phyloP scores from a whole-genome alignment of 1,284 basidiomycete species.

The Tilletia setariae region DNA sequence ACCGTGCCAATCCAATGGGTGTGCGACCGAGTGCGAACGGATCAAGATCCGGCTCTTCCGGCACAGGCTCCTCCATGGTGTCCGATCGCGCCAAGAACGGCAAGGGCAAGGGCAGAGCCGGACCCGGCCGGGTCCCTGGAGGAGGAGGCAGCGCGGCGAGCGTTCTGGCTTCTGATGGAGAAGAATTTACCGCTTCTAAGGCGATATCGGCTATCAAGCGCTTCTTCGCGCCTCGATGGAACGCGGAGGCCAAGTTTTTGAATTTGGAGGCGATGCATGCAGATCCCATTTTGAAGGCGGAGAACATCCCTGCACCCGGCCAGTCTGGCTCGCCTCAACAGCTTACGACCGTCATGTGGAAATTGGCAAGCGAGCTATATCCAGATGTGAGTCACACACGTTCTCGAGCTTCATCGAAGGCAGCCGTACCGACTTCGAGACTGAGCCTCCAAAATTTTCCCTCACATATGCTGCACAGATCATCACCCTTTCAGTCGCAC shows the following conservation, averaged over 20 bases:
- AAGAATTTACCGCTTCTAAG: conserved; percentile 13
- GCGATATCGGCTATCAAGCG: conserved; percentile 33
- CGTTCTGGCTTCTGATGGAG: conserved; percentile 4
- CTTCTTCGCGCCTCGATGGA: conserved; percentile 44
- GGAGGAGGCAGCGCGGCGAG: conserved; percentile 13
- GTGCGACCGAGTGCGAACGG: neutral
- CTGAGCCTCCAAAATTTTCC: conserved; percentile 29
- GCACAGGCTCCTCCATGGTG: too few species aligned
- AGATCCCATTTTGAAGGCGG: conserved; percentile 68
- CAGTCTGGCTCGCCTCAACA: conserved; percentile 62
- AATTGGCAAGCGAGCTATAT: conserved; percentile 72
- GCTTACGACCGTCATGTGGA: conserved; percentile 77
- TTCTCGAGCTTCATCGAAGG: neutral
- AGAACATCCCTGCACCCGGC: conserved; percentile 68
- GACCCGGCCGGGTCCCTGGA: conserved; percentile 11
- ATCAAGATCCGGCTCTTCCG: neutral
- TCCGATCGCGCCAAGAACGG: conserved; percentile 21
- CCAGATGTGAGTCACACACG: conserved; percentile 63
- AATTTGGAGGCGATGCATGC: conserved; percentile 70
- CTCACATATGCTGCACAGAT: conserved; percentile 57
- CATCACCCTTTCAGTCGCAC: conserved; percentile 38
- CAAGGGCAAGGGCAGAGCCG: neutral
- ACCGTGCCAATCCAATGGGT: conserved; percentile 27
- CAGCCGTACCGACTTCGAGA: neutral
- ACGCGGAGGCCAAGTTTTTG: conserved; percentile 61